These are phyloP conservation scores for Penicillium lividum DNA, from an alignment of 495 filamentous ascomycete species.

Conservation along the genomic window DNA sequence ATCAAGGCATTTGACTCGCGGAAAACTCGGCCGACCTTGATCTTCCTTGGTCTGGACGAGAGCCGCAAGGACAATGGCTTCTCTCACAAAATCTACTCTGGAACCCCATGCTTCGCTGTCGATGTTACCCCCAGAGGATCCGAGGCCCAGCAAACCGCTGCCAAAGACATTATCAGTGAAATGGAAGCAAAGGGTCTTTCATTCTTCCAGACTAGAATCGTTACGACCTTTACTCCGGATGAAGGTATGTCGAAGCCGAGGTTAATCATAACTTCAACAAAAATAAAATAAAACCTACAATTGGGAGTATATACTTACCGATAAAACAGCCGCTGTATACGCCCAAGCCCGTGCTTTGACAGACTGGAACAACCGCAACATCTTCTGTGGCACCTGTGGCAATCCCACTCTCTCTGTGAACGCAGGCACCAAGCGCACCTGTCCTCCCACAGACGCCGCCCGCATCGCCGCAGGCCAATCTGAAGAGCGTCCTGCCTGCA, in stretches of 20 bases:
- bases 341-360: conserved; percentile 87
- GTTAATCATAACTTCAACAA: neutral
- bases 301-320: conserved; percentile 12
- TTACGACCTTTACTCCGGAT: conserved; percentile 55
- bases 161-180: conserved; percentile 49
- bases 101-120: conserved; percentile 82
- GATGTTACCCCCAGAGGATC: conserved; percentile 77
- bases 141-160: conserved; percentile 47
- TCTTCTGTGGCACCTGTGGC: conserved; percentile 87
- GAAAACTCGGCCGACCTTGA: conserved; percentile 61
- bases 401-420: conserved; percentile 81
- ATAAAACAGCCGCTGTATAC: conserved; percentile 72
- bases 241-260: conserved; percentile 52
- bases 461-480: conserved; percentile 34
- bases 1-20: conserved; percentile 74
- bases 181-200: conserved; percentile 60
- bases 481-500: conserved; percentile 64
- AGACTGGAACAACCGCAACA: conserved; percentile 94
- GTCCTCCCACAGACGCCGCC: conserved; percentile 74
- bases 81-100: conserved; percentile 64
- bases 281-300: neutral
- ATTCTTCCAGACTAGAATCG: conserved; percentile 60
- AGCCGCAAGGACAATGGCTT: conserved; percentile 49
- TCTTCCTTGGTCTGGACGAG: conserved; percentile 90
- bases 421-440: conserved; percentile 86